phyloP scores from a whole-genome alignment of 257 asterid genomes.

The Forsythia viridissima region DNA sequence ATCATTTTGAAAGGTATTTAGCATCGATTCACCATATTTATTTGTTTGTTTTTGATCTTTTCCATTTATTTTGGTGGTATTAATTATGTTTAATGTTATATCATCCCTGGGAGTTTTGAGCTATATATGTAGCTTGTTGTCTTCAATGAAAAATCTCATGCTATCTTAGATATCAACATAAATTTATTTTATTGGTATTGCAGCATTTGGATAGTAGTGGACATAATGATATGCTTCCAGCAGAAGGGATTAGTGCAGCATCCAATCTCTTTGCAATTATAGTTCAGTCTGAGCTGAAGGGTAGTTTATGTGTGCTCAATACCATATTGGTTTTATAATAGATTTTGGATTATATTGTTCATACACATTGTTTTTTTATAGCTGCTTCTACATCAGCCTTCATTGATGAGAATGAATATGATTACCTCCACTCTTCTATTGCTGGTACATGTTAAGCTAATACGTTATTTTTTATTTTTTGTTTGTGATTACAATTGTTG shows the following conservation, averaged over 20 bases:
- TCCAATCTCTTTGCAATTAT: conserved; percentile 81
- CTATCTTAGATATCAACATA: background rate
- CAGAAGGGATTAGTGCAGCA: conserved; percentile 82
- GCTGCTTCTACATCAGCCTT: conserved; percentile 87
- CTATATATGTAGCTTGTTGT: conserved; percentile 10
- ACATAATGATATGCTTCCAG: conserved; percentile 53
- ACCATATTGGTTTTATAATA: background rate
- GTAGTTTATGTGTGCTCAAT: conserved; percentile 40
- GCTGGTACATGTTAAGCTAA: conserved; percentile 44
- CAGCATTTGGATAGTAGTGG: conserved; percentile 71
- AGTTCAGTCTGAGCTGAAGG: conserved; percentile 78
- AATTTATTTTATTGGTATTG: conserved; percentile 23
- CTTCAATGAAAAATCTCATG: conserved; percentile 11
- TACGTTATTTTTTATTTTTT: conserved; percentile 9
- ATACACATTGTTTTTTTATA: conserved; percentile 34
- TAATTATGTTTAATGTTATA: background rate
- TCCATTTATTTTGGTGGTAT: background rate
- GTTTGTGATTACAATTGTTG: conserved; percentile 3
- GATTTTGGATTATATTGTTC: conserved; percentile 22
- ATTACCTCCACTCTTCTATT: conserved; percentile 76
- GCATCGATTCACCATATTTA: background rate
- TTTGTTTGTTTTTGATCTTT: background rate
- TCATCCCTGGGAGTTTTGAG: conserved; percentile 16
- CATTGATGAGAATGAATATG: conserved; percentile 63
- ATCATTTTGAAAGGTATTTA: background rate